phyloP scores from a whole-genome alignment of 345 rosid genomes.

The Corchorus olitorius region DNA sequence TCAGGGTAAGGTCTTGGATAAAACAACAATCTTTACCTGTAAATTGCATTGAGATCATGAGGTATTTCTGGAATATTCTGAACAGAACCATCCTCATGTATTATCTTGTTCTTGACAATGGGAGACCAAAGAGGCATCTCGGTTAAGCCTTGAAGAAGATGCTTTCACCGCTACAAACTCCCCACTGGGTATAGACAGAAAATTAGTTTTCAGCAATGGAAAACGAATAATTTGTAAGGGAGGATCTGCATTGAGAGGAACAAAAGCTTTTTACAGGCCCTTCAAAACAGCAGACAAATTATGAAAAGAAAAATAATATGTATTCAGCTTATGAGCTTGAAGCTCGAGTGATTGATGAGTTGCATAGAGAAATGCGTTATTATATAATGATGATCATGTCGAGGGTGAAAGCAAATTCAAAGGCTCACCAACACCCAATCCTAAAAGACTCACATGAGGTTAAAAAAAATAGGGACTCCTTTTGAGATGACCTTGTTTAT shows the following conservation, averaged over 20 bases:
- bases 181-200: slow-evolving; percentile 50
- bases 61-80: slow-evolving; percentile 73
- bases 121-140: slow-evolving; percentile 95
- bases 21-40: slow-evolving; percentile 51
- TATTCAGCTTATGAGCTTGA: neutral
- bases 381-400: slow-evolving; percentile 14
- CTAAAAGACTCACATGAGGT: slow-evolving; percentile 42
- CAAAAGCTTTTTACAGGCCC: neutral
- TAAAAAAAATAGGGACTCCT: slow-evolving; percentile 37
- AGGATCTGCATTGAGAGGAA: slow-evolving; percentile 61
- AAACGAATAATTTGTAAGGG: neutral
- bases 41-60: slow-evolving; percentile 65
- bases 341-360: slow-evolving; percentile 11
- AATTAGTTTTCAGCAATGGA: neutral
- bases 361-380: neutral
- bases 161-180: slow-evolving; percentile 96
- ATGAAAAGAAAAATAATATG: neutral
- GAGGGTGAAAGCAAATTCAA: neutral
- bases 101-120: slow-evolving; percentile 69
- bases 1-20: neutral
- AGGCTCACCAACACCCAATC: slow-evolving; percentile 30
- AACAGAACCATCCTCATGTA: slow-evolving; percentile 75
- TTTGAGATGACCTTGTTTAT: slow-evolving; percentile 13
- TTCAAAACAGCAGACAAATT: neutral
- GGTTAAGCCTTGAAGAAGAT: slow-evolving; percentile 88